These are phyloP conservation scores for Candida saitoana DNA, from an alignment of 805 yeast genomes.

Conservation along the genomic window DNA sequence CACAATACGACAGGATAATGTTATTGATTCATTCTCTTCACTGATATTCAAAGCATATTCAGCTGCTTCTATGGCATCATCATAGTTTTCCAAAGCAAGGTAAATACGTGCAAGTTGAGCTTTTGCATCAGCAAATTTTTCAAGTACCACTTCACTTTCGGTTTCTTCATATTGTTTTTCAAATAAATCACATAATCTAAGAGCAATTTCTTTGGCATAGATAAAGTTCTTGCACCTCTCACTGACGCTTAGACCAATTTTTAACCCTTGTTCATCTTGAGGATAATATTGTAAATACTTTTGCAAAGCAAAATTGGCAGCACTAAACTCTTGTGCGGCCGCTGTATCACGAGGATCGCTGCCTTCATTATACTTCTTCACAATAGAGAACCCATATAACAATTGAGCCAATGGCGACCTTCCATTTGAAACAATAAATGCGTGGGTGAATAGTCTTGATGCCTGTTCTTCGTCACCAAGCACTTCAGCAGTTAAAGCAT, in stretches of 20 bases:
- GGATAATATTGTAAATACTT: slow-evolving; percentile 63
- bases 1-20: slow-evolving; percentile 60
- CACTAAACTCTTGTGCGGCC: slow-evolving; percentile 59
- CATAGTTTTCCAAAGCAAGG: slow-evolving; percentile 57
- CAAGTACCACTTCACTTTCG: slow-evolving; percentile 46
- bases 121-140: slow-evolving; percentile 55
- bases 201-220: slow-evolving; percentile 47
- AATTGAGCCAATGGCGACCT: slow-evolving; percentile 64
- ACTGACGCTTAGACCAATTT: slow-evolving; percentile 49
- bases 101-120: slow-evolving; percentile 69
- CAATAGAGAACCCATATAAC: slow-evolving; percentile 61
- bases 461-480: slow-evolving; percentile 36
- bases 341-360: slow-evolving; percentile 52
- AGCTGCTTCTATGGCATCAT: slow-evolving; percentile 57
- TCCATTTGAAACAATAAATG: slow-evolving; percentile 74
- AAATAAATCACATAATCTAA: slow-evolving; percentile 42
- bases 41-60: slow-evolving; percentile 49
- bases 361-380: slow-evolving; percentile 42
- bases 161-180: slow-evolving; percentile 55
- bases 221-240: slow-evolving; percentile 70
- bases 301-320: slow-evolving; percentile 64
- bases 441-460: slow-evolving; percentile 64
- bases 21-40: slow-evolving; percentile 27
- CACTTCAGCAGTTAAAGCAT: slow-evolving; percentile 59
- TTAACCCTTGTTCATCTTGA: slow-evolving; percentile 52